Evolutionary conservation across 2,329 filamentous ascomycete species (phyloP), one percentile per base, ranked within the genome.

Genomic region (Ciborinia camelliae): DNA sequence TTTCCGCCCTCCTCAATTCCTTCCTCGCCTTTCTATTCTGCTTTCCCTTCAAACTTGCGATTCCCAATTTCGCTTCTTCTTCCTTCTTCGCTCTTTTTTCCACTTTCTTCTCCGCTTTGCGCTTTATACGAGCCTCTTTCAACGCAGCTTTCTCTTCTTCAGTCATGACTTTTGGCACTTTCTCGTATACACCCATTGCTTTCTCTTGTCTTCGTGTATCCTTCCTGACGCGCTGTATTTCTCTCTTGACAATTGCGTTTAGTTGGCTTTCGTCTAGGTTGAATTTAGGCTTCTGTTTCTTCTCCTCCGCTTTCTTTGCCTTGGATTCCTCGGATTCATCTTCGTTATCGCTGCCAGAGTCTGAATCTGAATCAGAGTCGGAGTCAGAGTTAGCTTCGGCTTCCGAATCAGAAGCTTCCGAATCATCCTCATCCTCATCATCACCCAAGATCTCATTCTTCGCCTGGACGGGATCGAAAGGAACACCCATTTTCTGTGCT

Each of bases 391-490:
- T 51, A 9, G 64, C 62, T n/a, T 59, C 65, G 35, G 55, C 32
- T 30, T 59, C 65, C 2, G 65, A 67, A 47, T 50, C 43, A 53
- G 64, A 63, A 41, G 43, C 61, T 32, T 50, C 57, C 10, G 58
- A 54, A 20, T 47, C 53, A 28, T 68, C 54, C 58, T 66, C 20
- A 15, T 65, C 58, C 37, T 66, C 63, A 20, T 60, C 57, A 54
- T 64, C 62, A 20, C 64, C 68, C 54, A 71, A 52, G 6, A 73
- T 67, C 18, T 72, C 68, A 48, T 64, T 67, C 32, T 65, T 71
- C 20, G 69, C 72, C 28, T 67, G 64, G 32, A 68, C 63, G n/a
- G 64, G 62, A 65, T 74, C 71, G 37, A 66, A 74, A 32, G 54
- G 52, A 18, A 71, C 53, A 30, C 71, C 71, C 28, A 62, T 65